Percentiles rank a stretch among this genome's conserved stretches.
Evolutionary conservation across 2,329 filamentous ascomycete genomes (phyloP).

Genomic region (Aschersonia sp.): DNA sequence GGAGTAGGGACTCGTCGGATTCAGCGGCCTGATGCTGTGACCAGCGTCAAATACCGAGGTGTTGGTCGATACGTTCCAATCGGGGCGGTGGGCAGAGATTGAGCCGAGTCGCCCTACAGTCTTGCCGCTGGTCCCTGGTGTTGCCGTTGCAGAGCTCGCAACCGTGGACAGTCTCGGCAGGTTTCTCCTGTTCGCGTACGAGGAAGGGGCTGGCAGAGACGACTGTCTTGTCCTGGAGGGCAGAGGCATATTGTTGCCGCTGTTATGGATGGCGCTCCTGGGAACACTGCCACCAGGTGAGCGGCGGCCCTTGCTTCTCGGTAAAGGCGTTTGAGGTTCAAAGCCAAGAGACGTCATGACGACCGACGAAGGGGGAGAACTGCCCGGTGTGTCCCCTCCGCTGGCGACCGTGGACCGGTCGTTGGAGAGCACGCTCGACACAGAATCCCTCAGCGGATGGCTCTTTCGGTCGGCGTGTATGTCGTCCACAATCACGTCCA

Average conservation of each 20-base stretch:
- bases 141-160: conserved; percentile 35
- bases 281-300: conserved; percentile 21
- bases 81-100: conserved; percentile 42
- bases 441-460: conserved; percentile 76
- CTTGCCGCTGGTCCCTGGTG: conserved; percentile 20
- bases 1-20: conserved; percentile 41
- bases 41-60: conserved; percentile 48
- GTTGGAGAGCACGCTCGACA: conserved; percentile 81
- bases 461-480: conserved; percentile 46
- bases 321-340: conserved; percentile 29
- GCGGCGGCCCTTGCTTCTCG: conserved; percentile 31
- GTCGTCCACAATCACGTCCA: conserved; percentile 64
- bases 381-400: conserved; percentile 55
- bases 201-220: conserved; percentile 30
- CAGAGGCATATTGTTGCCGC: conserved; percentile 27
- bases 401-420: conserved; percentile 61
- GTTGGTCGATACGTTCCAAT: conserved; percentile 60
- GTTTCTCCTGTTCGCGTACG: conserved; percentile 25
- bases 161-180: conserved; percentile 31
- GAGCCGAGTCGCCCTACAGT: conserved; percentile 29
- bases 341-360: conserved; percentile 43
- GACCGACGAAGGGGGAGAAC: conserved; percentile 47
- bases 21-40: conserved; percentile 52
- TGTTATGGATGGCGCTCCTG: conserved; percentile 23
- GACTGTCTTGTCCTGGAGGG: conserved; percentile 30